These are phyloP conservation scores for Penicillium aurantiogriseum DNA, from an alignment of 2,329 filamentous ascomycete species.

Conservation along the genomic window DNA sequence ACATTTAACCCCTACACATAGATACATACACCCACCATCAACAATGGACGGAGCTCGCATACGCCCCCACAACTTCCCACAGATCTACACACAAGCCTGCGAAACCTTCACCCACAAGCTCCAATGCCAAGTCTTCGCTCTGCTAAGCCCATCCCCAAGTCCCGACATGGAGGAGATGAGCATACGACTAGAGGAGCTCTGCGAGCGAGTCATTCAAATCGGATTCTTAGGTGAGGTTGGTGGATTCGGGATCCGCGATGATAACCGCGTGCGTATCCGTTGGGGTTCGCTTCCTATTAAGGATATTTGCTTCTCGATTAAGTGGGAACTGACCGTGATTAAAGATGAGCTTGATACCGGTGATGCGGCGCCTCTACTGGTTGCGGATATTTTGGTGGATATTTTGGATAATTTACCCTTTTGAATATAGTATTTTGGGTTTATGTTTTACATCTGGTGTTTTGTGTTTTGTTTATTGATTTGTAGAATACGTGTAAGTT, in stretches of 20 bases:
- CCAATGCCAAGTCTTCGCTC: not conserved
- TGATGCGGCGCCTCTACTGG: not conserved
- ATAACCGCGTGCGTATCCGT: not conserved
- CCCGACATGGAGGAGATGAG: not conserved
- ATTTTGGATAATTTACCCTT: not conserved
- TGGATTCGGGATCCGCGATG: not conserved
- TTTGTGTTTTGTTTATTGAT: not conserved
- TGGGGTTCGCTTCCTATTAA: not conserved
- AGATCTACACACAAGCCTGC: not conserved
- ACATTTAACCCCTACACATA: not conserved
- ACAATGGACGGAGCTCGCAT: not conserved
- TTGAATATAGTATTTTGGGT: not conserved
- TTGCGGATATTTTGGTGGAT: not conserved
- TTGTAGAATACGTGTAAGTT: not conserved
- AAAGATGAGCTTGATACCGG: not conserved
- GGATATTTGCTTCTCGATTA: constrained; percentile 5
- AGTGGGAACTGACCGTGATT: not conserved
- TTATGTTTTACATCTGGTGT: not conserved
- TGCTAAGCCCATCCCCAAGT: not conserved
- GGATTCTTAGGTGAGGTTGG: not conserved
- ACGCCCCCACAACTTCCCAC: not conserved
- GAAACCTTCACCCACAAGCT: constrained; percentile 3
- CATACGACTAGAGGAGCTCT: not conserved
- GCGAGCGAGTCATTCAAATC: not conserved
- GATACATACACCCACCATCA: not conserved